phyloP scores from a whole-genome alignment of 306 rosid genomes.

The Fragaria nilgerrensis region DNA sequence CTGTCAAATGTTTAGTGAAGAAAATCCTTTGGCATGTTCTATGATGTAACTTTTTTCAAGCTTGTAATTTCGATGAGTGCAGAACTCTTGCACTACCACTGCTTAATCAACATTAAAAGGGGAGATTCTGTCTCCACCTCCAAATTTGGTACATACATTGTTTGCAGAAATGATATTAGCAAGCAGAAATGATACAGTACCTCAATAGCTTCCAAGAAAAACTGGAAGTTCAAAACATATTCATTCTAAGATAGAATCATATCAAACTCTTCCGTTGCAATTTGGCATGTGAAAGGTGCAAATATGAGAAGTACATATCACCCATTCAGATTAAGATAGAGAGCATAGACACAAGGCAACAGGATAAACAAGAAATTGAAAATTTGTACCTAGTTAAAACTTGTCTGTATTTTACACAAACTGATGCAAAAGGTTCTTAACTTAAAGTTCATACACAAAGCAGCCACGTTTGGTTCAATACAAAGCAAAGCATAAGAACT shows the following conservation, averaged over 20 bases:
- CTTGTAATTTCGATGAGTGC: not conserved
- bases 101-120: not conserved
- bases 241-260: not conserved
- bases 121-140: not conserved
- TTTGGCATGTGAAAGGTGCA: not conserved
- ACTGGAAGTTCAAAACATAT: not conserved
- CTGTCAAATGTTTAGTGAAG: conserved; percentile 61
- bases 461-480: not conserved
- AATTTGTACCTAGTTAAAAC: not conserved
- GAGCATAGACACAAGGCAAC: not conserved
- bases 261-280: not conserved
- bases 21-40: conserved; percentile 66
- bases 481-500: conserved; percentile 8
- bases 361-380: not conserved
- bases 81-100: not conserved
- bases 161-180: not conserved
- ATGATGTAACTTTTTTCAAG: conserved; percentile 37
- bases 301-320: not conserved
- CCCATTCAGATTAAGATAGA: not conserved
- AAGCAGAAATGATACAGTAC: not conserved
- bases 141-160: not conserved
- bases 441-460: conserved; percentile 7
- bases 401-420: conserved; percentile 18
- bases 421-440: not conserved
- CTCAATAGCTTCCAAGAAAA: not conserved